A percentile compares a stretch with the other conserved stretches of the same genome.
These are phyloP conservation scores for Chaetomium sp. DNA, from an alignment of 2,329 filamentous ascomycete species.

Conservation along the genomic window DNA sequence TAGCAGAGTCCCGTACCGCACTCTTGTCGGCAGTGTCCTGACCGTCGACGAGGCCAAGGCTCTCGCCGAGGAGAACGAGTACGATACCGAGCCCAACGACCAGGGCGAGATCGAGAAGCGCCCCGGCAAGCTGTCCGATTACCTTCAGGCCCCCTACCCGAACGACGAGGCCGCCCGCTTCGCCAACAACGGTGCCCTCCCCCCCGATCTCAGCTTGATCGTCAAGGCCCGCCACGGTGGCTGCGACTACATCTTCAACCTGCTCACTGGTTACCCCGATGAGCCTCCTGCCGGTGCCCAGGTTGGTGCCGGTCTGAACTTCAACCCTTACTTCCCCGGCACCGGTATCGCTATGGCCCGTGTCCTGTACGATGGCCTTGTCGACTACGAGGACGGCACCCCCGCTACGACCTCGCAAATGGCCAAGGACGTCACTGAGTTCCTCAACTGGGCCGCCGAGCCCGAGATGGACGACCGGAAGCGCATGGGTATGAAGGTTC, in stretches of 20 bases:
- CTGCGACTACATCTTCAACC: constrained; percentile 96
- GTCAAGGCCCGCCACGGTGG: constrained; percentile 97
- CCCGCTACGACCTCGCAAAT: constrained; percentile 96
- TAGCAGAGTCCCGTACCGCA: constrained; percentile 87
- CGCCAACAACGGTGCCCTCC: constrained; percentile 96
- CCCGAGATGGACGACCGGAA: constrained; percentile 99
- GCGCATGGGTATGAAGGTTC: constrained; percentile 98
- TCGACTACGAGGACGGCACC: constrained; percentile 97
- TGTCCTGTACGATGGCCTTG: constrained; percentile 94
- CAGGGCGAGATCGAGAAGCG: constrained; percentile 98
- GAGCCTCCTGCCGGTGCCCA: constrained; percentile 87
- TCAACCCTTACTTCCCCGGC: constrained; percentile 99
- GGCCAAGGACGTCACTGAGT: constrained; percentile 99
- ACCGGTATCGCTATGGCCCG: constrained; percentile 99
- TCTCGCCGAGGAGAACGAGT: constrained; percentile 97
- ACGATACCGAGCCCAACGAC: constrained; percentile 96
- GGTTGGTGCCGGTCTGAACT: constrained; percentile 90
- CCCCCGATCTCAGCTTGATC: constrained; percentile 96
- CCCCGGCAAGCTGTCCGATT: constrained; percentile 97
- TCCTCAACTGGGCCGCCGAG: constrained; percentile 98
- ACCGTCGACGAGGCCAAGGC: constrained; percentile 98
- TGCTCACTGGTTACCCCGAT: constrained; percentile 96
- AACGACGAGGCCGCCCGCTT: constrained; percentile 98
- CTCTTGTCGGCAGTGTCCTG: constrained; percentile 86
- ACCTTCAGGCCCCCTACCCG: constrained; percentile 93